Evolutionary conservation across 208 protist genomes (phyloP).

Genomic region (Vickermania ingenoplastis): DNA sequence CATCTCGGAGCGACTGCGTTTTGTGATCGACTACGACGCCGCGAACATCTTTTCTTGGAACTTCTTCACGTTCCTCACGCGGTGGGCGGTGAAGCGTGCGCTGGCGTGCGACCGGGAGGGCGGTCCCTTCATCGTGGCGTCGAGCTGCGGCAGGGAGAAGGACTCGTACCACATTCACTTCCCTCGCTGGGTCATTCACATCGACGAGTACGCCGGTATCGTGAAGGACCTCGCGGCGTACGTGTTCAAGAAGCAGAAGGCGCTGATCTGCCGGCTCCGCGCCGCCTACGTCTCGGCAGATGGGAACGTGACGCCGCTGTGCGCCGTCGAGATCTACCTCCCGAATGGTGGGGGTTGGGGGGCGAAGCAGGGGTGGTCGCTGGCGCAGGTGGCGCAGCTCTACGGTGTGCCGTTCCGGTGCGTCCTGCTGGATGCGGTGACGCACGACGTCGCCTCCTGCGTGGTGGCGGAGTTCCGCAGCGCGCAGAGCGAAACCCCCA

Average conservation of each 20-base stretch:
- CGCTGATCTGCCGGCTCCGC: neutral
- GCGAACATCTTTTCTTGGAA: constrained; percentile 36
- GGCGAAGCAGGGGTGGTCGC: constrained; percentile 7
- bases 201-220: constrained; percentile 11
- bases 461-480: neutral
- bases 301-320: no score
- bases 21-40: constrained; percentile 53
- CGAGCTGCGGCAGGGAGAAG: constrained; percentile 40
- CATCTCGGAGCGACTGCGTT: constrained; percentile 32
- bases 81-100: no score
- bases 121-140: constrained; percentile 28
- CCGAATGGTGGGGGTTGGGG: neutral
- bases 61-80: constrained; percentile 10
- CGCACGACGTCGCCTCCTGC: neutral
- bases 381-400: constrained; percentile 18
- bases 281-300: neutral
- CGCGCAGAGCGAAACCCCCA: constrained; percentile 8
- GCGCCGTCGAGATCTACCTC: neutral
- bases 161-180: constrained; percentile 64
- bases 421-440: no score
- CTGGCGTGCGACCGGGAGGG: no score
- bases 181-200: constrained; percentile 29
- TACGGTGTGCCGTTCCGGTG: no score
- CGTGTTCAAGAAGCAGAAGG: no score
- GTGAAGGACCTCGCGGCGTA: neutral